Evolutionary conservation across 495 filamentous ascomycete species (phyloP).

Genomic region (Aspergillus taichungensis): DNA sequence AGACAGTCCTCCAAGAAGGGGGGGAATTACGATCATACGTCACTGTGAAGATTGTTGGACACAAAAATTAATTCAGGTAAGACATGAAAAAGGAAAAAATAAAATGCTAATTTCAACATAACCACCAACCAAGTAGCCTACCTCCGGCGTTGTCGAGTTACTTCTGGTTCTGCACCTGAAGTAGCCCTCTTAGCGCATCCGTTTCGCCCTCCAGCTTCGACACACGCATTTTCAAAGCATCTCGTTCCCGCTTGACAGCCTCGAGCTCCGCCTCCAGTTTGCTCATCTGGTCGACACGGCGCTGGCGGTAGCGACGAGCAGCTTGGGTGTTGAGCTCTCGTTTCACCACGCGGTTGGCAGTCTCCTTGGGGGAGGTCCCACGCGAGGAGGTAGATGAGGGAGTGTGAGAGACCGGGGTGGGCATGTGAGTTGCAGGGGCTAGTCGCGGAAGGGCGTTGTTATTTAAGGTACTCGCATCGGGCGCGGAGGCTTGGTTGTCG

Average conservation of each 20-base stretch:
- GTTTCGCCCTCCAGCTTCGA: conserved; percentile 58
- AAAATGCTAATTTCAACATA: too few species aligned
- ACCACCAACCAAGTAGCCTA: too few species aligned
- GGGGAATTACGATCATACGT: too few species aligned
- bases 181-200: conserved; percentile 27
- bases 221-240: conserved; percentile 54
- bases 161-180: not conserved
- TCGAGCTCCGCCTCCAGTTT: conserved; percentile 54
- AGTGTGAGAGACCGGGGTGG: conserved; percentile 1
- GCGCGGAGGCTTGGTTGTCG: too few species aligned
- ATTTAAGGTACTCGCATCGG: not conserved
- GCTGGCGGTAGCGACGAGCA: conserved; percentile 63
- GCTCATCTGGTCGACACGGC: conserved; percentile 56
- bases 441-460: not conserved
- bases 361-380: conserved; percentile 5
- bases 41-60: too few species aligned
- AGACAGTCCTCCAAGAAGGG: too few species aligned
- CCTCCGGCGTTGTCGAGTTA: too few species aligned
- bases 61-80: too few species aligned
- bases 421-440: conserved; percentile 1
- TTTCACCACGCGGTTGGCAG: conserved; percentile 35
- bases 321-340: conserved; percentile 61
- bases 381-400: conserved; percentile 2
- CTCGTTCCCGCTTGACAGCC: conserved; percentile 49
- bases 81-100: too few species aligned